Conservation (phyloP, 2,329 filamentous ascomycete species). For the Scortechinia acanthostroma region DNA sequence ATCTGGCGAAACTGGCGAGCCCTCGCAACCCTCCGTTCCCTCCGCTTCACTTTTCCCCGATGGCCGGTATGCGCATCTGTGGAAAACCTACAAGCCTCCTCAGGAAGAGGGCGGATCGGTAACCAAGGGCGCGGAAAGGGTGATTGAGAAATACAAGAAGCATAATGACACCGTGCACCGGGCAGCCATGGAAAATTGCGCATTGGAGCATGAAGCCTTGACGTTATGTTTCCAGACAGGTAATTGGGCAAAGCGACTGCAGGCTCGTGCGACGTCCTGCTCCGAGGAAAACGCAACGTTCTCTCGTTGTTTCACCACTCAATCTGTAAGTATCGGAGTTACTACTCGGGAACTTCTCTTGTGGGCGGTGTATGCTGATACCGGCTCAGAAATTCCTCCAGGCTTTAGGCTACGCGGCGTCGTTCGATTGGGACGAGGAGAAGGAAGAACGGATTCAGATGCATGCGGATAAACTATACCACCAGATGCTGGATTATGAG, state of each 20-base stretch:
- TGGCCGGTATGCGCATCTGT: slow-evolving; percentile 76
- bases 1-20: slow-evolving; percentile 4
- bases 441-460: slow-evolving; percentile 1
- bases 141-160: neutral
- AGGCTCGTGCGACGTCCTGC: neutral
- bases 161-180: neutral
- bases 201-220: slow-evolving; percentile 1
- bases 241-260: neutral
- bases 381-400: slow-evolving; percentile 2
- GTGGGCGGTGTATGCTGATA: neutral
- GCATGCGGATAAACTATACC: slow-evolving; percentile 1
- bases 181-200: slow-evolving; percentile 1
- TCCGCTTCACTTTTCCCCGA: slow-evolving; percentile 54
- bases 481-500: slow-evolving; percentile 1
- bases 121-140: neutral
- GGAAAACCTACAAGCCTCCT: slow-evolving; percentile 1
- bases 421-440: neutral
- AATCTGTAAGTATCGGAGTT: neutral
- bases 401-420: neutral
- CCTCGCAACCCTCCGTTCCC: slow-evolving; percentile 7
- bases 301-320: neutral
- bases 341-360: neutral
- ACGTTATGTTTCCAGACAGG: slow-evolving; percentile 1
- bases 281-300: neutral
- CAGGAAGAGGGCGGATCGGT: neutral